Evolutionary conservation across 116 monocot genomes (phyloP), one percentile per base, ranked within the genome.

Genomic region (Thalassia testudinum): DNA sequence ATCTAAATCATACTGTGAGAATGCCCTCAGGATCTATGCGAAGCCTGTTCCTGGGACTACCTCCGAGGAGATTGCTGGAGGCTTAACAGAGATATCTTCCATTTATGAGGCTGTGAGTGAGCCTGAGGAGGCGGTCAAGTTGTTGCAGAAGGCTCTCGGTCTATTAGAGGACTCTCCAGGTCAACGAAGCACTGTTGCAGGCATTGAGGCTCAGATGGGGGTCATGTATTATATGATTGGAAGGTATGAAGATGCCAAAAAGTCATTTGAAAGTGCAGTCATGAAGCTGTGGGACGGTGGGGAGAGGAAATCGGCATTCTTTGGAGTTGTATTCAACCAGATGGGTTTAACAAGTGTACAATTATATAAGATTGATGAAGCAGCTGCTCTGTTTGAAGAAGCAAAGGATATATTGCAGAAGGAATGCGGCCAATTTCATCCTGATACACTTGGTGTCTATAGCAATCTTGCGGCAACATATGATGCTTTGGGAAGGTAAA

Each of bases 401-500:
- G 76, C 97, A 38, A 73, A 79, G 49, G 71, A 53, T 29, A 73
- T 97, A n/a, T 63, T 97, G 52, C 82, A 85, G 62, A 69, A 82
- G 62, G 97, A 88, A 67, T 85, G 74, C 47, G 97, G 97, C 1
- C 47, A 71, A 6, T 62, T 38, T 49, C 85, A 97, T 68, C 85
- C 66, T 11, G 97, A 97, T 64, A 89, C 89, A 15, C 82, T 97
- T 54, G 85, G 89, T 15, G 89, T 97, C 5, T 97, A 85, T 43
- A 89, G 82, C 72, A 97, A 97, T 71, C 85, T 97, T 26, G 97
- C 97, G 19, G 97, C 97, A 40, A 84, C 87, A 45, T 97, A 97
- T 73, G 97, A 97, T 71, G 97, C 97, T 34, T 82, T 97, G 89
- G 97, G 97, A 70, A 97, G 97, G 97, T 97, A 66, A 68, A 42